A percentile compares a stretch with the other conserved stretches of the same genome.
Conservation (phyloP, 1,284 basidiomycete species). For the Meira nashicola region DNA sequence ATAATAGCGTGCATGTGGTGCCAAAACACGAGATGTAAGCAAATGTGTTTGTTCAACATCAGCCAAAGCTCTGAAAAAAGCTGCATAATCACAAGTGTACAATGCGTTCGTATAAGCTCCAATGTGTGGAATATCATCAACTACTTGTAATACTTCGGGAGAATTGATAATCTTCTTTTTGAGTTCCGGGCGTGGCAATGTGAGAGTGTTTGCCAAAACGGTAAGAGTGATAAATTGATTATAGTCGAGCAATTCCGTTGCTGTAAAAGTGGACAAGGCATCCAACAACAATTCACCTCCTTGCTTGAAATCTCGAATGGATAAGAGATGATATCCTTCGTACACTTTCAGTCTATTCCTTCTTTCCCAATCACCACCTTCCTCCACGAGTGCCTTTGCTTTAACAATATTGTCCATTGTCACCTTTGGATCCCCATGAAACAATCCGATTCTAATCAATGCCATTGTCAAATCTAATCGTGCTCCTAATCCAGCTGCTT, state of each 20-base stretch:
- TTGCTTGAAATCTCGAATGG: slow-evolving; percentile 67
- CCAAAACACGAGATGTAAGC: slow-evolving; percentile 76
- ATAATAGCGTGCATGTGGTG: slow-evolving; percentile 83
- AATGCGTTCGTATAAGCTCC: slow-evolving; percentile 60
- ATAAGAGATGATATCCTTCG: slow-evolving; percentile 76
- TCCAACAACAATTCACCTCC: slow-evolving; percentile 70
- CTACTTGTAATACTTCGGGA: slow-evolving; percentile 58
- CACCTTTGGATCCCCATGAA: slow-evolving; percentile 75
- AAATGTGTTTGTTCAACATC: slow-evolving; percentile 82
- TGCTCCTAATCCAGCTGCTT: slow-evolving; percentile 86
- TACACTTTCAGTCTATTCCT: slow-evolving; percentile 95
- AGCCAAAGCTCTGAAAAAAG: slow-evolving; percentile 82
- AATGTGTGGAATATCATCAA: slow-evolving; percentile 57
- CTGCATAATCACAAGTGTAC: slow-evolving; percentile 89
- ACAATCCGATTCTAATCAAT: slow-evolving; percentile 83
- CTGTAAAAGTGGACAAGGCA: slow-evolving; percentile 88
- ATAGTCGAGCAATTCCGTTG: slow-evolving; percentile 80
- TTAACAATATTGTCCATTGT: slow-evolving; percentile 70
- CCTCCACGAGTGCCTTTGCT: slow-evolving; percentile 66
- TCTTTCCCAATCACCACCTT: slow-evolving; percentile 97
- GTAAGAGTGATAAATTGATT: slow-evolving; percentile 85
- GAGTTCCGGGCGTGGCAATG: slow-evolving; percentile 75
- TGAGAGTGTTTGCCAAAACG: slow-evolving; percentile 73
- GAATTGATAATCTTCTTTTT: slow-evolving; percentile 74
- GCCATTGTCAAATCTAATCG: slow-evolving; percentile 88